These are phyloP conservation scores for Mercurialis annua DNA, from an alignment of 345 rosid species.

Conservation along the genomic window DNA sequence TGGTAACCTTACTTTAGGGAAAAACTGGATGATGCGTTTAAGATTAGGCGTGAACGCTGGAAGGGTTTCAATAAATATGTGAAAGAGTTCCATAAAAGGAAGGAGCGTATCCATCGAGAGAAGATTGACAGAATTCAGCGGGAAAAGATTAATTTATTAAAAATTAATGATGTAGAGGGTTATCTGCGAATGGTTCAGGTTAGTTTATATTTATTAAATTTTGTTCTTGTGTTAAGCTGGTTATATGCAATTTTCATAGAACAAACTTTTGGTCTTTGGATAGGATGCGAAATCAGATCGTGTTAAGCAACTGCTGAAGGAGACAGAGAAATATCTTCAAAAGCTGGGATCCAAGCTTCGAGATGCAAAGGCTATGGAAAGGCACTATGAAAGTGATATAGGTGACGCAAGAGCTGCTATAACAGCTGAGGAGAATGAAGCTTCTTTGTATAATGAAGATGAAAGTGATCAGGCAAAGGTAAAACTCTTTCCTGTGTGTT, in stretches of 20 bases:
- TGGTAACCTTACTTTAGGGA: slow-evolving; percentile 54
- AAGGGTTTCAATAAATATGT: slow-evolving; percentile 82
- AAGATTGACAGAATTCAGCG: slow-evolving; percentile 93
- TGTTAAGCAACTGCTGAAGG: slow-evolving; percentile 80
- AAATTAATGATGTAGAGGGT: slow-evolving; percentile 96
- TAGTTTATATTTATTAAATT: slow-evolving; percentile 22
- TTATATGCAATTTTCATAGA: slow-evolving; percentile 14
- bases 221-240: neutral
- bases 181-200: slow-evolving; percentile 97
- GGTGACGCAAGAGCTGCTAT: slow-evolving; percentile 47
- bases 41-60: slow-evolving; percentile 83
- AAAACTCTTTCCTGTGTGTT: slow-evolving; percentile 23
- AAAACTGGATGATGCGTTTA: slow-evolving; percentile 75
- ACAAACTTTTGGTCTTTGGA: slow-evolving; percentile 7
- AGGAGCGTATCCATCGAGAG: slow-evolving; percentile 82
- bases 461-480: slow-evolving; percentile 91
- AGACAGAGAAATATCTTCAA: slow-evolving; percentile 89
- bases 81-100: slow-evolving; percentile 87
- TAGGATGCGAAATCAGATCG: slow-evolving; percentile 96
- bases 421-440: slow-evolving; percentile 54
- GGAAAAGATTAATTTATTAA: slow-evolving; percentile 85
- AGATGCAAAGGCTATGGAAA: slow-evolving; percentile 60
- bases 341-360: slow-evolving; percentile 82
- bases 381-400: slow-evolving; percentile 55
- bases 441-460: slow-evolving; percentile 69